A percentile compares a stretch with the other conserved stretches of the same genome.
Evolutionary conservation across 2,329 filamentous ascomycete species (phyloP).

Genomic region (Conoideocrella luteorostrata): DNA sequence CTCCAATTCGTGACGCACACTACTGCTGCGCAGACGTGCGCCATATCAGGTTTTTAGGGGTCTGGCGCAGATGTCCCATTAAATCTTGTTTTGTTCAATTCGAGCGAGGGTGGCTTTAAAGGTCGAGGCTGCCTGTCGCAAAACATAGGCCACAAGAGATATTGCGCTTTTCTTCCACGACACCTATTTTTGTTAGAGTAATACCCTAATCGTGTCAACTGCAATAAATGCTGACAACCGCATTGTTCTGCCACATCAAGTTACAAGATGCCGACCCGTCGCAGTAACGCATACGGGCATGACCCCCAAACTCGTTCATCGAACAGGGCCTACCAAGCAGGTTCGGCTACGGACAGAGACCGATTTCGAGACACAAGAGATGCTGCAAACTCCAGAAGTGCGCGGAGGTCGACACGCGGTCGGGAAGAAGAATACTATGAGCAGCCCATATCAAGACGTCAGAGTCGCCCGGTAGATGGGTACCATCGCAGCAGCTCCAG

Average conservation of each 20-base stretch:
- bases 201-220: not conserved
- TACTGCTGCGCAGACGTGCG: not conserved
- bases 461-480: no score
- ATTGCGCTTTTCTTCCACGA: not conserved
- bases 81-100: no score
- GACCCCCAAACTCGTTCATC: not conserved
- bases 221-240: no score
- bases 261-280: not conserved
- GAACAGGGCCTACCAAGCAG: not conserved
- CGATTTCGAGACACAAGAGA: no score
- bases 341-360: not conserved
- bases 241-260: no score
- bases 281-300: not conserved
- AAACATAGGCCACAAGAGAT: not conserved
- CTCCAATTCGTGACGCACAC: not conserved
- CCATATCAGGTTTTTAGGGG: not conserved
- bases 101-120: no score
- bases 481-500: no score
- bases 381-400: not conserved
- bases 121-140: no score
- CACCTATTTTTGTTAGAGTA: not conserved
- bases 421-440: no score
- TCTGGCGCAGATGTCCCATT: not conserved
- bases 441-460: no score
- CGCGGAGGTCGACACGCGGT: not conserved